Percentiles rank a stretch among this genome's conserved stretches.
Conservation (phyloP, 2,329 filamentous ascomycete genomes). For the Exophiala sideris region DNA sequence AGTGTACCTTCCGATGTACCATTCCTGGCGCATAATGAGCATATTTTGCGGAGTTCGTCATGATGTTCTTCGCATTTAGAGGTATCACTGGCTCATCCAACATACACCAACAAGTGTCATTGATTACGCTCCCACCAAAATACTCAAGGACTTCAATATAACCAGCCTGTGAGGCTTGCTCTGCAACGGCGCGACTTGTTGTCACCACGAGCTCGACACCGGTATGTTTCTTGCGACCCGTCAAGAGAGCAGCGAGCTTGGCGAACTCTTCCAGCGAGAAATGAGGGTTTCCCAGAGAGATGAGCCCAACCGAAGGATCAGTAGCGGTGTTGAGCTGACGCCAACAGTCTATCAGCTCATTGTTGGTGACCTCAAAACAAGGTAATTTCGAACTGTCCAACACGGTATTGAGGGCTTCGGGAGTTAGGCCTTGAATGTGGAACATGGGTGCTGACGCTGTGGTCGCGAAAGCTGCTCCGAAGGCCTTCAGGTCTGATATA, state of each 20-base stretch:
- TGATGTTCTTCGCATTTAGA: conserved; percentile 31
- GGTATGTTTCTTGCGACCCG: conserved; percentile 28
- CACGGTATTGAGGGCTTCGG: conserved; percentile 32
- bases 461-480: conserved; percentile 46
- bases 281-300: conserved; percentile 48
- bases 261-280: conserved; percentile 41
- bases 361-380: conserved; percentile 7
- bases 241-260: conserved; percentile 33
- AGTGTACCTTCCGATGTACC: conserved; percentile 28
- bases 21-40: conserved; percentile 41
- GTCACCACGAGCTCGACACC: conserved; percentile 10
- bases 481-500: conserved; percentile 41
- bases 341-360: conserved; percentile 17
- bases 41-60: conserved; percentile 49
- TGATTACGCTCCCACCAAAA: conserved; percentile 42
- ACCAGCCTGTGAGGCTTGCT: conserved; percentile 31
- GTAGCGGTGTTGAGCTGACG: conserved; percentile 24
- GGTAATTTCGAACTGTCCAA: neutral
- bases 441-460: conserved; percentile 45
- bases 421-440: conserved; percentile 41
- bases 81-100: conserved; percentile 41
- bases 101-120: conserved; percentile 51
- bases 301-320: conserved; percentile 32
- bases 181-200: conserved; percentile 1
- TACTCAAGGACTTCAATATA: conserved; percentile 31